A percentile compares a stretch with the other conserved stretches of the same genome.
These are phyloP conservation scores for Tuber microsphaerosporum DNA, from an alignment of 495 filamentous ascomycete species.

Conservation along the genomic window DNA sequence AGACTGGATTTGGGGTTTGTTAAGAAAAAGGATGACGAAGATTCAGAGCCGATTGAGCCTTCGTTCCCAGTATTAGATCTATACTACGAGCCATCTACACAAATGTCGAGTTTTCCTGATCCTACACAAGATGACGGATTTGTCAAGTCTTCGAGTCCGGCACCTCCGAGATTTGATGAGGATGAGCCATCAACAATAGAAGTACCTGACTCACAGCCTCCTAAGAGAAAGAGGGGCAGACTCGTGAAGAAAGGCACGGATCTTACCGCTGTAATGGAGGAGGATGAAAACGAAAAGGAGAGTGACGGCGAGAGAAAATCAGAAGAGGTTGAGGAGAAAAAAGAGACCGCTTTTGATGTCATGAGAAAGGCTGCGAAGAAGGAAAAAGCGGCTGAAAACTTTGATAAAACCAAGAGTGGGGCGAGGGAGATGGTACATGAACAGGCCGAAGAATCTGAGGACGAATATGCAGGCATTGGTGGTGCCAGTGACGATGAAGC, in stretches of 20 bases:
- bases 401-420: slow-evolving; percentile 80
- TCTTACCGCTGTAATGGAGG: slow-evolving; percentile 51
- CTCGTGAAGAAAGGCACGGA: slow-evolving; percentile 50
- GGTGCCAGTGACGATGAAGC: slow-evolving; percentile 83
- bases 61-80: not conserved
- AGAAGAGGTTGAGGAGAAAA: slow-evolving; percentile 40
- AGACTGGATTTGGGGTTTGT: slow-evolving; percentile 15
- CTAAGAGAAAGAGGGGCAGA: slow-evolving; percentile 26
- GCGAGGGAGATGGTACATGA: slow-evolving; percentile 84
- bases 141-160: slow-evolving; percentile 41
- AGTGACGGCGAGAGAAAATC: slow-evolving; percentile 46
- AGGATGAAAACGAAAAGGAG: slow-evolving; percentile 47
- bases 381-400: slow-evolving; percentile 47
- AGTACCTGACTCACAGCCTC: slow-evolving; percentile 19
- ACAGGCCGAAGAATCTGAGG: slow-evolving; percentile 93
- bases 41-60: not conserved
- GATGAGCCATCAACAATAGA: slow-evolving; percentile 24
- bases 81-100: not conserved
- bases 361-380: slow-evolving; percentile 64
- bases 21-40: not conserved
- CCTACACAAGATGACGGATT: slow-evolving; percentile 85
- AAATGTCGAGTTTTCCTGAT: slow-evolving; percentile 52
- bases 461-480: slow-evolving; percentile 93
- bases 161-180: slow-evolving; percentile 31
- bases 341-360: slow-evolving; percentile 61